phyloP scores from a whole-genome alignment of 73 alveolate genomes.

The Paramecium sexaurelia region DNA sequence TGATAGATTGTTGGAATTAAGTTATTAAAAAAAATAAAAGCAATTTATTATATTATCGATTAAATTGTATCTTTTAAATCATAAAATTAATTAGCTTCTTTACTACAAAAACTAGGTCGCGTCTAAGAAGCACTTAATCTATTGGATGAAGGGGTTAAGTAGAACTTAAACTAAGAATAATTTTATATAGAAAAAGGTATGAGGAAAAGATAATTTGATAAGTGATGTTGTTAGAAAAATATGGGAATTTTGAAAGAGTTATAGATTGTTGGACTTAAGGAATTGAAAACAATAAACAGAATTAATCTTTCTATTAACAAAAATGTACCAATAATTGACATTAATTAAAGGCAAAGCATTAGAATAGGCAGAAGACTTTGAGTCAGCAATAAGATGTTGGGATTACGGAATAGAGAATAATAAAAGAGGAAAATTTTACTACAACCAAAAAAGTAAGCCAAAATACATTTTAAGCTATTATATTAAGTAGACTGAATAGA shows the following conservation, averaged over 20 bases:
- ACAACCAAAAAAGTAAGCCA: background rate
- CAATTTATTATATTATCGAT: background rate
- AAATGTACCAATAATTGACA: background rate
- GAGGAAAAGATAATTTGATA: background rate
- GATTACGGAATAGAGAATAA: background rate
- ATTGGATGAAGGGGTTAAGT: background rate
- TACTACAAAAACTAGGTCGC: background rate
- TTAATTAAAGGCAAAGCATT: background rate
- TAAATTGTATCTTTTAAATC: background rate
- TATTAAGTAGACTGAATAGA: background rate
- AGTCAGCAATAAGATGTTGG: background rate
- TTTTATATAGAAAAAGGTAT: background rate
- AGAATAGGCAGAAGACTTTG: background rate
- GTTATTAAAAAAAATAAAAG: background rate
- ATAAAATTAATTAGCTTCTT: background rate
- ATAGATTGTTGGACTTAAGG: background rate
- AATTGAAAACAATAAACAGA: background rate
- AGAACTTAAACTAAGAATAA: background rate
- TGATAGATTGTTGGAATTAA: background rate
- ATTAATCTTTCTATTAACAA: background rate
- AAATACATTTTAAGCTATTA: background rate
- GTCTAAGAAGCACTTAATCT: background rate
- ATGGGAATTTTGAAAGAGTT: background rate
- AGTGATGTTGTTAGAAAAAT: background rate
- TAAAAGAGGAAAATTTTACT: background rate